Evolutionary conservation across 345 rosid species (phyloP), one percentile per base, ranked within the genome.

Genomic region (Iberis pinnata): DNA sequence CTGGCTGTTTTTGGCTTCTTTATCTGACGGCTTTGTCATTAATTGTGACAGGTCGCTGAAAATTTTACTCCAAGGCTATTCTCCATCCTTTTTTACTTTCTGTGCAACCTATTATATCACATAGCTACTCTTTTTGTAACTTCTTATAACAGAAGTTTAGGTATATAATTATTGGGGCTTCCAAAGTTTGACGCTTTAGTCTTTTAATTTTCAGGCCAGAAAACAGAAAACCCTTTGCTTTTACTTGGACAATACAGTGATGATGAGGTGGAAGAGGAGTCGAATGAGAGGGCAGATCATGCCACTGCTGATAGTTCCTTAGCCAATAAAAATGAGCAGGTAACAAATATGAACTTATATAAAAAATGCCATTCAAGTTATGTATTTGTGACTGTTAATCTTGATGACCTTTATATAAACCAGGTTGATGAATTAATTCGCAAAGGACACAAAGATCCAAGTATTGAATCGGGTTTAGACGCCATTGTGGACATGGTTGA

Each of bases 241-340:
- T 75, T 92, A 60, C 95, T 92, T 52, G 97, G 90, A 45, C 98
- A 85, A 51, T 92, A 92, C 56, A 88, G 94, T 42, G 95, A 88
- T 67, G 97, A 81, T 68, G 98, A 92, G 26, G 46, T 75, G 55
- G 86, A 88, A 33, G 87, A 81, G 25, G 81, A 75, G 29, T 56
- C 67, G 12, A 73, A 42, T 70, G 49, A 56, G 47, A 69, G 24
- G 38, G 55, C 43, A 36, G 67, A 49, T 42, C 33, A 50, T 55
- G 67, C 60, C 51, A 44, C 55, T 60, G 64, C 48, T 4, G 76
- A 73, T 43, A 72, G 56, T 68, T 57, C 78, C 19, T 18, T 67
- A 42, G 64, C 61, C 47, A 71, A 60, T 22, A 63, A 52, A 45
- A 59, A 16, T 31, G 81, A 72, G 43, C 73, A 73, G 98, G 98